Evolutionary conservation across 208 protist species (phyloP).

Genomic region (Wallacemonas sp.): DNA sequence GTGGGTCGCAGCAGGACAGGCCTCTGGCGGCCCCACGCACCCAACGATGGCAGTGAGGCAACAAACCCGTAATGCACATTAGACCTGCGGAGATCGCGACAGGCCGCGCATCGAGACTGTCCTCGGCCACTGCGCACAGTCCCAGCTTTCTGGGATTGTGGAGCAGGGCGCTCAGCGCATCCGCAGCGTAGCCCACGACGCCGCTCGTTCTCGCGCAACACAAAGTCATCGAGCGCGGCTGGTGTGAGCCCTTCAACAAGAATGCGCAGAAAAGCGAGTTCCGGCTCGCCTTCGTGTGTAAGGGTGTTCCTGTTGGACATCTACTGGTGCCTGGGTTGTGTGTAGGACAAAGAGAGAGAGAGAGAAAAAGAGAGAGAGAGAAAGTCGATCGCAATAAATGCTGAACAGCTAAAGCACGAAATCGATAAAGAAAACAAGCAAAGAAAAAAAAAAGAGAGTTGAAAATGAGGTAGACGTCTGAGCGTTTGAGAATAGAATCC

Average conservation of each 20-base stretch:
- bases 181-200: slow-evolving; percentile 27
- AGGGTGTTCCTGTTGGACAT: background rate
- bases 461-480: background rate
- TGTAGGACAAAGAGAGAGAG: background rate
- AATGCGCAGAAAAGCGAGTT: background rate
- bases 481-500: background rate
- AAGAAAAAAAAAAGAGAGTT: background rate
- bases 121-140: background rate
- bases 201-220: slow-evolving; percentile 18
- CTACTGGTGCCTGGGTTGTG: background rate
- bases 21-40: slow-evolving; percentile 43
- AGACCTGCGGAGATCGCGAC: slow-evolving; percentile 1
- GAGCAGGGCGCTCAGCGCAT: slow-evolving; percentile 7
- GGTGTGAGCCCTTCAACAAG: slow-evolving; percentile 20
- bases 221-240: slow-evolving; percentile 25
- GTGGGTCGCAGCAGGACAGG: slow-evolving; percentile 29
- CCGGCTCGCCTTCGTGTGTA: background rate
- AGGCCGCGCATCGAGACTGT: background rate
- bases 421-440: background rate
- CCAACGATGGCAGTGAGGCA: slow-evolving; percentile 28
- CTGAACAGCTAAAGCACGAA: background rate
- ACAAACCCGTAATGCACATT: slow-evolving; percentile 54
- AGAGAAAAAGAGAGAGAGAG: background rate
- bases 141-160: background rate
- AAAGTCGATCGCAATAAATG: background rate